Conservation (phyloP, 164 flowering plant genomes). For the Pachysandra terminalis region DNA sequence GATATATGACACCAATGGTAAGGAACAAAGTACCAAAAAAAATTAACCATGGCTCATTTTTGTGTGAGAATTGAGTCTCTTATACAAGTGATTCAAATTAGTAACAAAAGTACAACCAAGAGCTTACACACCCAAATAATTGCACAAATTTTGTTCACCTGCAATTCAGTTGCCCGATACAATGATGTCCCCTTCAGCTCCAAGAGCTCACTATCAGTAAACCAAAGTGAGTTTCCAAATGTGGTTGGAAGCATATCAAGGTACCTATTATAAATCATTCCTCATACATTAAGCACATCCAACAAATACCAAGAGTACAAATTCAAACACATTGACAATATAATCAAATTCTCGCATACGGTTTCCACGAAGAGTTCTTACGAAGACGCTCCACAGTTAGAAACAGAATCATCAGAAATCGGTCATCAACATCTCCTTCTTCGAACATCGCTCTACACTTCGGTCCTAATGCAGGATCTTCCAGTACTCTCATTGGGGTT, state of each 20-base stretch:
- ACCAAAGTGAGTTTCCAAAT: constrained; percentile 96
- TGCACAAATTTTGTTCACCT: constrained; percentile 40
- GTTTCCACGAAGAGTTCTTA: constrained; percentile 92
- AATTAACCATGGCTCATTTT: no score
- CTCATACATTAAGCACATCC: constrained; percentile 1
- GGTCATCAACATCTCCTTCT: constrained; percentile 93
- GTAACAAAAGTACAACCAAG: not conserved
- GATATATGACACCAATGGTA: not conserved
- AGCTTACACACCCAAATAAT: not conserved
- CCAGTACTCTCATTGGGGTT: constrained; percentile 92
- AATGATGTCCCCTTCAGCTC: constrained; percentile 88
- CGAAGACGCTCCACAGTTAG: constrained; percentile 79
- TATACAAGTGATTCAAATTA: not conserved
- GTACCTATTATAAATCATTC: constrained; percentile 44
- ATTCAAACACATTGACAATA: not conserved
- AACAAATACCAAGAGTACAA: not conserved
- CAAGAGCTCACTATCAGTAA: constrained; percentile 67
- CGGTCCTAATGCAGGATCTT: constrained; percentile 78
- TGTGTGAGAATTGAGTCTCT: no score
- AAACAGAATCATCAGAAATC: constrained; percentile 77
- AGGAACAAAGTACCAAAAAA: not conserved
- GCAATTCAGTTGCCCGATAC: constrained; percentile 69
- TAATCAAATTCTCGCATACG: constrained; percentile 44
- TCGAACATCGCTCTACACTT: constrained; percentile 86
- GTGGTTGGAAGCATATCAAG: constrained; percentile 86